A percentile compares a stretch with the other conserved stretches of the same genome.
Evolutionary conservation across 2,329 filamentous ascomycete genomes (phyloP).

Genomic region (Fusarium mexicanum): DNA sequence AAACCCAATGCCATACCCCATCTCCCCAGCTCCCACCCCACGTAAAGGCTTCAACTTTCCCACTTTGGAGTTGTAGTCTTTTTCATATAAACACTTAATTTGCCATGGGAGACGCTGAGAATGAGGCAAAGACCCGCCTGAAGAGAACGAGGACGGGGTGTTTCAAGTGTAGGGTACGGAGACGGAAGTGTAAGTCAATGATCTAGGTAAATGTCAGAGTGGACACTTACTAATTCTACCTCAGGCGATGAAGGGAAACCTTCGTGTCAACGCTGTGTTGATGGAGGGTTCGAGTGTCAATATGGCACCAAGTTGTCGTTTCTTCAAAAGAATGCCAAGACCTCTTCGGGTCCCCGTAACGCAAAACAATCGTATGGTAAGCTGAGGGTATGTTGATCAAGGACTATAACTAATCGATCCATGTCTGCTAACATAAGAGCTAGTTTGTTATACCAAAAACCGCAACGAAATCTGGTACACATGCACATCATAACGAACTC

Average conservation of each 20-base stretch:
- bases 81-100: neutral
- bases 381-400: conserved; percentile 24
- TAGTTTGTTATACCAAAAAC: conserved; percentile 38
- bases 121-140: conserved; percentile 36
- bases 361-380: conserved; percentile 37
- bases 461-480: conserved; percentile 10
- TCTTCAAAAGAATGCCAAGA: conserved; percentile 59
- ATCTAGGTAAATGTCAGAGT: neutral
- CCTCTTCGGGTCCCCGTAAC: conserved; percentile 40
- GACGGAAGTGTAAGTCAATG: conserved; percentile 55
- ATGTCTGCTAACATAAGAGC: neutral
- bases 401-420: neutral
- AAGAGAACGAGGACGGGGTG: conserved; percentile 56
- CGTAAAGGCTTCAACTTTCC: conserved; percentile 36
- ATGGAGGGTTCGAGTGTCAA: conserved; percentile 57
- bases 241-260: conserved; percentile 63
- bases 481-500: conserved; percentile 5
- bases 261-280: conserved; percentile 57
- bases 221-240: conserved; percentile 2
- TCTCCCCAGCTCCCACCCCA: neutral
- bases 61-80: conserved; percentile 21
- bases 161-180: conserved; percentile 58
- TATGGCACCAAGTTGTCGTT: conserved; percentile 60
- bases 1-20: neutral
- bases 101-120: conserved; percentile 32